A percentile compares a stretch with the other conserved stretches of the same genome.
These are phyloP conservation scores for Dendrobium huoshanense DNA, from an alignment of 106 monocot species.

Conservation along the genomic window DNA sequence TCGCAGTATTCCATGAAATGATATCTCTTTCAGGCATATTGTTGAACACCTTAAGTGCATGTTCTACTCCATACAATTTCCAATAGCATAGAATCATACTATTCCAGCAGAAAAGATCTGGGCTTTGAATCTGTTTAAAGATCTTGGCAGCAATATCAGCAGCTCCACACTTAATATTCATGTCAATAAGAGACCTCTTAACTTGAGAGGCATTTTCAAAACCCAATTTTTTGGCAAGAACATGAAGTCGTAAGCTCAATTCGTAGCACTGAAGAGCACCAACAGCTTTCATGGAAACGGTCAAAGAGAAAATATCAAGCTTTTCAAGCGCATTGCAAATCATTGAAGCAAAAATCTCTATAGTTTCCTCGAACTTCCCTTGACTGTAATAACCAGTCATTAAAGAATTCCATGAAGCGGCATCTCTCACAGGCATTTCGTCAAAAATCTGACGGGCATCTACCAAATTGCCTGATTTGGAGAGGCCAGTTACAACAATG, in stretches of 20 bases:
- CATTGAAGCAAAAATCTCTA: conserved; percentile 49
- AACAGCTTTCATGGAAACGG: conserved; percentile 60
- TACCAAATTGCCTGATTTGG: conserved; percentile 22
- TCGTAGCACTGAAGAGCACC: conserved; percentile 24
- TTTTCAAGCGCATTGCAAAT: conserved; percentile 10
- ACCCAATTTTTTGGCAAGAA: conserved; percentile 40
- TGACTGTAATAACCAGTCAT: conserved; percentile 53
- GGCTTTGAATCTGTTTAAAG: conserved; percentile 38
- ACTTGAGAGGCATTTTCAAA: conserved; percentile 30
- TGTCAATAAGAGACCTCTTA: conserved; percentile 47
- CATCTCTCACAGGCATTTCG: conserved; percentile 61
- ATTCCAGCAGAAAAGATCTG: conserved; percentile 65
- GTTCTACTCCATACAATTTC: conserved; percentile 25
- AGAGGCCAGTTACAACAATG: conserved; percentile 55
- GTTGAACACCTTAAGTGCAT: conserved; percentile 44
- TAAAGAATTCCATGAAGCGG: conserved; percentile 67
- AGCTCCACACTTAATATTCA: conserved; percentile 65
- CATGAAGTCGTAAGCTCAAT: conserved; percentile 54
- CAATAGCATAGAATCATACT: conserved; percentile 64
- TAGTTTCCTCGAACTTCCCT: conserved; percentile 16
- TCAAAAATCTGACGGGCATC: conserved; percentile 58
- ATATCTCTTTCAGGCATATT: conserved; percentile 58
- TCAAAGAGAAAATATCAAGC: conserved; percentile 42
- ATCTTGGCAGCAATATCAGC: conserved; percentile 34
- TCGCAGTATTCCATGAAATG: conserved; percentile 81